Evolutionary conservation across 176 grass and related monocot species (phyloP).

Genomic region (Zoysia japonica): DNA sequence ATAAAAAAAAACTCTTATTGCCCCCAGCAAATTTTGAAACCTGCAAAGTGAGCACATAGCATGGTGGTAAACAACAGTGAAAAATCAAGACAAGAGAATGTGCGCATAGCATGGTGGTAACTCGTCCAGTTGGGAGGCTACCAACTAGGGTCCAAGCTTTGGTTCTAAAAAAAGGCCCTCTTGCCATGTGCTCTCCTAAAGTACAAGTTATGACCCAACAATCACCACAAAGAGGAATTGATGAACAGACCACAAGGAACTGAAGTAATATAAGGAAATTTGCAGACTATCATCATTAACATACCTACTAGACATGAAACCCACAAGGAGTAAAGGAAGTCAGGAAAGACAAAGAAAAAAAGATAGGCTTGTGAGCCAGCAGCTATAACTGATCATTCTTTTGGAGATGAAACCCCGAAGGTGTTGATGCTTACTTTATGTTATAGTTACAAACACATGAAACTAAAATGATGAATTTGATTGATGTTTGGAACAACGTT

Average conservation of each 20-base stretch:
- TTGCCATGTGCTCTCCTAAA: too few species aligned
- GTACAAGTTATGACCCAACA: background rate
- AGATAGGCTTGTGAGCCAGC: too few species aligned
- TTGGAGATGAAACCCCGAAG: background rate
- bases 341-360: too few species aligned
- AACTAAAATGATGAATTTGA: background rate
- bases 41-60: background rate
- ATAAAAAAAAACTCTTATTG: slow-evolving; percentile 3
- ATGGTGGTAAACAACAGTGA: background rate
- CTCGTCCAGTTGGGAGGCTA: too few species aligned
- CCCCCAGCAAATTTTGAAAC: slow-evolving; percentile 24
- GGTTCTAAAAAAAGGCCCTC: too few species aligned
- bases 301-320: too few species aligned
- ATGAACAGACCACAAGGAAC: background rate
- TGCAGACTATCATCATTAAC: background rate
- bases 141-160: too few species aligned
- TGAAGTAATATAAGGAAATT: background rate
- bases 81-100: background rate
- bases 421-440: background rate
- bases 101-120: background rate
- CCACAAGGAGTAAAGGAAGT: too few species aligned
- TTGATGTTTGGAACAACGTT: background rate
- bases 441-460: background rate
- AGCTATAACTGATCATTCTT: too few species aligned
- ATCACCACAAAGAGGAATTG: background rate